A percentile compares a stretch with the other conserved stretches of the same genome.
These are phyloP conservation scores for Ichthyophthirius multifiliis DNA, from an alignment of 169 alveolate genomes.

Conservation along the genomic window DNA sequence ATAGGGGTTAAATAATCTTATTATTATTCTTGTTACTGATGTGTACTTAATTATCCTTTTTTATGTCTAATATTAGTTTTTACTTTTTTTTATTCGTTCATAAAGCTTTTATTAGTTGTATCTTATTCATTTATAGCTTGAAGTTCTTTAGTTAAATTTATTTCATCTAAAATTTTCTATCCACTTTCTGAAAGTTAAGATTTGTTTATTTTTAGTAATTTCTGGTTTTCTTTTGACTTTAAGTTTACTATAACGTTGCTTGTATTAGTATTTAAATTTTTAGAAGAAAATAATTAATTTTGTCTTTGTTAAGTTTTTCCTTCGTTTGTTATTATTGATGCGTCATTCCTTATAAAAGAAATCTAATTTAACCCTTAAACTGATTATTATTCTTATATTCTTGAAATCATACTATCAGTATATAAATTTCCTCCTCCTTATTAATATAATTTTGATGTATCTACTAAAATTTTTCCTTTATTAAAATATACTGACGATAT, in stretches of 20 bases:
- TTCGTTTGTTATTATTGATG: neutral
- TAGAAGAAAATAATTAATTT: neutral
- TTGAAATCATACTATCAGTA: too few relatives aligned
- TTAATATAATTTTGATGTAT: neutral
- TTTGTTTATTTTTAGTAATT: neutral
- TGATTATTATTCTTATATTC: too few relatives aligned
- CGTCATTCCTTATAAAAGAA: neutral
- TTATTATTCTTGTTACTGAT: neutral
- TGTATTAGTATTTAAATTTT: neutral
- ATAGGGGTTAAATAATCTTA: constrained; percentile 56
- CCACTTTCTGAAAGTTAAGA: neutral
- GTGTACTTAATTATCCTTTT: neutral
- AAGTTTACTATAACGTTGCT: neutral
- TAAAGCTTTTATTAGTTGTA: neutral
- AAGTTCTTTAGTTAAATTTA: neutral
- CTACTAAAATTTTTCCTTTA: neutral
- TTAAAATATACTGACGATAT: neutral
- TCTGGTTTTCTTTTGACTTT: too few relatives aligned
- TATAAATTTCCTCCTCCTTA: too few relatives aligned
- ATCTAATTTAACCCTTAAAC: neutral
- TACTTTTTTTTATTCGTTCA: neutral
- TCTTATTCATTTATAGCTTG: neutral
- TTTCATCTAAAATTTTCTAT: neutral
- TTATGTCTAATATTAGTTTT: neutral
- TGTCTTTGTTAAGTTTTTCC: neutral